These are phyloP conservation scores for Papiliotrema terrestris DNA, from an alignment of 1,284 basidiomycete genomes.

Conservation along the genomic window DNA sequence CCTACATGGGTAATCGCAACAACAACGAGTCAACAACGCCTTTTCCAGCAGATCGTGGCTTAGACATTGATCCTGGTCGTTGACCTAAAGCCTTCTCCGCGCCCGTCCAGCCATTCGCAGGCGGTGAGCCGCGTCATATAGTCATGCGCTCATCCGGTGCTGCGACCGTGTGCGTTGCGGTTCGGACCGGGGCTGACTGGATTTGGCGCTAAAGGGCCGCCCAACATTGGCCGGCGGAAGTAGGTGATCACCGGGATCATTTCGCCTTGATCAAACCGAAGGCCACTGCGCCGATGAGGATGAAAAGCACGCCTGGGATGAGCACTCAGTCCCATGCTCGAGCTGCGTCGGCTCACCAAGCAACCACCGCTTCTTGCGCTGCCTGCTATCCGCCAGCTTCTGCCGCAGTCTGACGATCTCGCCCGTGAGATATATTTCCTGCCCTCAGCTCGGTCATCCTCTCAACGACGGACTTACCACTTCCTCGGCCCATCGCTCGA, in stretches of 20 bases:
- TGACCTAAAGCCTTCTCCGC: no score
- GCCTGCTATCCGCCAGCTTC: background rate
- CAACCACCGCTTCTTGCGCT: background rate
- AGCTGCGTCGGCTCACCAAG: background rate
- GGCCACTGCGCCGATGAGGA: background rate
- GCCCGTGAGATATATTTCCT: conserved; percentile 19
- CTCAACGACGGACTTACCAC: conserved; percentile 20
- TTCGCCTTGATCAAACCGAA: background rate
- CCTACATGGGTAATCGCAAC: no score
- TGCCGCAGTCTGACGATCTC: conserved; percentile 22
- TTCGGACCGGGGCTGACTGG: no score
- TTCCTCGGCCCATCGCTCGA: conserved; percentile 40
- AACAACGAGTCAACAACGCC: no score
- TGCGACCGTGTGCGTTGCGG: no score
- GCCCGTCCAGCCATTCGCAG: no score
- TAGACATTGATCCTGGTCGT: no score
- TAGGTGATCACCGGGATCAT: background rate
- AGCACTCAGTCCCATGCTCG: background rate
- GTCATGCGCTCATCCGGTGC: no score
- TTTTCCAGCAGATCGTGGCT: no score
- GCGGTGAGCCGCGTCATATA: no score
- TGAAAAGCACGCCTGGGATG: background rate
- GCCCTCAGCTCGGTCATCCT: background rate
- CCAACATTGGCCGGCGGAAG: no score
- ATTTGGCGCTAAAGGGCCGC: no score